Evolutionary conservation across 345 rosid species (phyloP).

Genomic region (Psidium friedrichsthalianum): DNA sequence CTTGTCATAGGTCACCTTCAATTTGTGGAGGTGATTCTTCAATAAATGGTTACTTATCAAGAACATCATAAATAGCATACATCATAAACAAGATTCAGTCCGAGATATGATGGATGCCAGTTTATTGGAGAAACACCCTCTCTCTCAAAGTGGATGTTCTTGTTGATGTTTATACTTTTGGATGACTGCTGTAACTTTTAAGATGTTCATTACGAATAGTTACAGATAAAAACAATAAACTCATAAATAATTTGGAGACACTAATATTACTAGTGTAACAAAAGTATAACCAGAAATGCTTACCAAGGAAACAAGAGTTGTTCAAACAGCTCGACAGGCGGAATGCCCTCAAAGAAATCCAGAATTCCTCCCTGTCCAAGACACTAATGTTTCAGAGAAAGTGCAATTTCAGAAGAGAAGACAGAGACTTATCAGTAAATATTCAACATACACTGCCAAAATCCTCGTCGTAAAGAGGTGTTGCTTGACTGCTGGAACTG

Average conservation of each 20-base stretch:
- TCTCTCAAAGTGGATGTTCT: neutral
- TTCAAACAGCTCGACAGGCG: constrained; percentile 57
- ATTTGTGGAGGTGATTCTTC: neutral
- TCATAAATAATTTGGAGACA: neutral
- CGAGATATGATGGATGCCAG: neutral
- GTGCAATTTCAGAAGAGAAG: neutral
- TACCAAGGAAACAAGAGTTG: constrained; percentile 81
- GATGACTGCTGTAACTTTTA: neutral
- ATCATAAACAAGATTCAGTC: no score
- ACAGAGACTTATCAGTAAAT: neutral
- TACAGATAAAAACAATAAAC: neutral
- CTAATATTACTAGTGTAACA: neutral
- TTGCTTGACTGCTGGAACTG: constrained; percentile 84
- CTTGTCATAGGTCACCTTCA: neutral
- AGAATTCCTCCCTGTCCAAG: constrained; percentile 72
- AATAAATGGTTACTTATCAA: no score
- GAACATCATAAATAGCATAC: no score
- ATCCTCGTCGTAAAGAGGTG: constrained; percentile 91
- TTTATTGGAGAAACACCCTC: neutral
- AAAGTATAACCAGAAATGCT: constrained; percentile 10
- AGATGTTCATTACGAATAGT: neutral
- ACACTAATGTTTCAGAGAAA: neutral
- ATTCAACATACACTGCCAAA: constrained; percentile 76
- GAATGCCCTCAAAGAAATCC: constrained; percentile 60
- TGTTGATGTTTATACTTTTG: neutral